These are phyloP conservation scores for Helotiales sp. DNA, from an alignment of 2,329 filamentous ascomycete species.

Conservation along the genomic window DNA sequence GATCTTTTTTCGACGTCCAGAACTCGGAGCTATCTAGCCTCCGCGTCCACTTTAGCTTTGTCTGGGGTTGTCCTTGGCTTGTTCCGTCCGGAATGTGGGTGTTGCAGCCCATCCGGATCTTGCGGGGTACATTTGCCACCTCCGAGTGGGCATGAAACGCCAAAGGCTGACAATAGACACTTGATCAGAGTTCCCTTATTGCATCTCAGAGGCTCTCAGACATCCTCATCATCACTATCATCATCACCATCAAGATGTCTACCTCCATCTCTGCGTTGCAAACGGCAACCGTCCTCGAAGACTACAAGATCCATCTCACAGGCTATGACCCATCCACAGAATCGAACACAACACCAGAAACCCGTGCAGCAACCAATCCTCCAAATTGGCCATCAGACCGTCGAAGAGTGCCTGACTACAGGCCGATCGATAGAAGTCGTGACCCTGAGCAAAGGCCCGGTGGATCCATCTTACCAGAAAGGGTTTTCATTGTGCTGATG, in stretches of 20 bases:
- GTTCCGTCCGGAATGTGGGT: background rate
- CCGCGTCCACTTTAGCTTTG: background rate
- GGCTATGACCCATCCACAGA: slow-evolving; percentile 22
- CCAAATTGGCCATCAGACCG: slow-evolving; percentile 48
- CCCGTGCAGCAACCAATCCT: slow-evolving; percentile 28
- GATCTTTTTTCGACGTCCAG: background rate
- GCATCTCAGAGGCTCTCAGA: background rate
- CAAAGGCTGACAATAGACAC: background rate
- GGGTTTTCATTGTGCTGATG: slow-evolving; percentile 50
- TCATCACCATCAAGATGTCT: slow-evolving; percentile 10
- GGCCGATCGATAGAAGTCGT: slow-evolving; percentile 45
- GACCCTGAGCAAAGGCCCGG: slow-evolving; percentile 43
- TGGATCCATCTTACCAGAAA: slow-evolving; percentile 45
- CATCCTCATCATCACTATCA: background rate
- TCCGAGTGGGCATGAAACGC: background rate
- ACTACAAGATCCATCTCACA: slow-evolving; percentile 48
- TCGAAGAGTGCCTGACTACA: slow-evolving; percentile 47
- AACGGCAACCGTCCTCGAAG: slow-evolving; percentile 41
- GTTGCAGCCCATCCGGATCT: background rate
- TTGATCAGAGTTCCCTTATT: background rate
- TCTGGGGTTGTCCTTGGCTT: background rate
- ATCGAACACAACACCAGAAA: background rate
- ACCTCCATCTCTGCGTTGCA: slow-evolving; percentile 26
- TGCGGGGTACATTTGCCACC: background rate
- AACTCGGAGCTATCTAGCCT: background rate